phyloP scores from a whole-genome alignment of 2,329 filamentous ascomycete species.

The Aspergillus fischeri region DNA sequence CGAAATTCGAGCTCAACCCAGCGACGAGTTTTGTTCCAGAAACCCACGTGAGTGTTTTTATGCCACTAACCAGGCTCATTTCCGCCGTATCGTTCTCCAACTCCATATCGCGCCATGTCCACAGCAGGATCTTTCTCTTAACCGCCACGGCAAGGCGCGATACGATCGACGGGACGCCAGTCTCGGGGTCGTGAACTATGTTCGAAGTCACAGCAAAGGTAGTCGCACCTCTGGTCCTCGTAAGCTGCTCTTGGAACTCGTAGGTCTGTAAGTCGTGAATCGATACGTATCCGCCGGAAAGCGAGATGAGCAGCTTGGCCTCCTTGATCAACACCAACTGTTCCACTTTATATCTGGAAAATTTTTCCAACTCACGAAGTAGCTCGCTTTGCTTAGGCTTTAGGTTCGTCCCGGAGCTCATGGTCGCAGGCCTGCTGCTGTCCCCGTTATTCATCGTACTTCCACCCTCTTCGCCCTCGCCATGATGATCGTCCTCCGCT shows the following conservation, averaged over 20 bases:
- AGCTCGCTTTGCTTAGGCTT: conserved; percentile 67
- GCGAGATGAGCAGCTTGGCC: conserved; percentile 81
- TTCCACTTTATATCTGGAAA: conserved; percentile 83
- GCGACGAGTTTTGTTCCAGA: conserved; percentile 81
- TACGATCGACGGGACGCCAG: conserved; percentile 87
- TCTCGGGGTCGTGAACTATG: conserved; percentile 82
- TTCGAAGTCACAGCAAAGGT: conserved; percentile 93
- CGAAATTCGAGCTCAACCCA: conserved; percentile 87
- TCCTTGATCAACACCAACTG: conserved; percentile 96
- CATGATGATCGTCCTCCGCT: conserved; percentile 26
- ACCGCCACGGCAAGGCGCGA: conserved; percentile 87
- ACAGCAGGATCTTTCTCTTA: conserved; percentile 82
- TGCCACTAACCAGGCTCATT: conserved; percentile 73
- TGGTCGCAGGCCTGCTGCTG: conserved; percentile 3
- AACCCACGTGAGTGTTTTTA: conserved; percentile 88
- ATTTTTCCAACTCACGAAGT: conserved; percentile 87
- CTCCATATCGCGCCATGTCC: conserved; percentile 97
- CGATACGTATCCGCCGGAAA: conserved; percentile 85
- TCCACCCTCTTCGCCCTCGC: conserved; percentile 10
- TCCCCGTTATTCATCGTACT: conserved; percentile 12
- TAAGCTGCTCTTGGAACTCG: conserved; percentile 71
- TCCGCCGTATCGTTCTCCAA: conserved; percentile 68
- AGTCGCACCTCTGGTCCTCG: conserved; percentile 80
- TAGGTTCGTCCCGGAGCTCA: conserved; percentile 6
- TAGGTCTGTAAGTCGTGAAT: conserved; percentile 87